These are phyloP conservation scores for Coriaria nepalensis DNA, from an alignment of 306 rosid species.

Conservation along the genomic window DNA sequence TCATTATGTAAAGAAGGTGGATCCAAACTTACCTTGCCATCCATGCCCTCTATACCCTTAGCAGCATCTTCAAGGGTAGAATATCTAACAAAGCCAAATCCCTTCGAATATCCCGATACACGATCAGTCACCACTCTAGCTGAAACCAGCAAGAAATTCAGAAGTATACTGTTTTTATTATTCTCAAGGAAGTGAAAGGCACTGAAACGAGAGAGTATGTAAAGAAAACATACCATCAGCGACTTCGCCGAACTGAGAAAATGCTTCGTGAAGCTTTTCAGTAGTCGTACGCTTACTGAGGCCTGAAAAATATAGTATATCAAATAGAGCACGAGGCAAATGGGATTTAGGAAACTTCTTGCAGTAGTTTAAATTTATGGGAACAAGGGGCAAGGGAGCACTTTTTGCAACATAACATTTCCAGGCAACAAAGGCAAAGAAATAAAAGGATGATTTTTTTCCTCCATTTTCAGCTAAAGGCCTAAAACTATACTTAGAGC, in stretches of 20 bases:
- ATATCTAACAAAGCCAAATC: conserved; percentile 85
- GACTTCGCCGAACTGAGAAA: conserved; percentile 77
- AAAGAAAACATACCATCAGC: conserved; percentile 39
- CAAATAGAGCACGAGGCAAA: no score
- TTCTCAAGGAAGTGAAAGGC: neutral
- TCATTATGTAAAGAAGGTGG: neutral
- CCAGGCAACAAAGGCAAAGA: no score
- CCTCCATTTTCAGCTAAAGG: no score
- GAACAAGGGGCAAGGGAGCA: no score
- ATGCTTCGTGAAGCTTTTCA: conserved; percentile 53
- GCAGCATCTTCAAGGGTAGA: conserved; percentile 67
- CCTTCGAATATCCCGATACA: conserved; percentile 81
- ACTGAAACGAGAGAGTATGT: neutral
- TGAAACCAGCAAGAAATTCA: conserved; percentile 21
- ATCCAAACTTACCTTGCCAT: conserved; percentile 60
- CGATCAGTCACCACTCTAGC: conserved; percentile 90
- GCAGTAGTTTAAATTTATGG: no score
- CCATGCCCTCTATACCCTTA: conserved; percentile 92
- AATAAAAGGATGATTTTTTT: no score
- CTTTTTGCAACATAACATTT: no score
- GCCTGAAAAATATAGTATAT: conserved; percentile 69
- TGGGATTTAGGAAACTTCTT: no score
- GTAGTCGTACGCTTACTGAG: conserved; percentile 86
- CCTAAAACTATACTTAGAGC: no score
- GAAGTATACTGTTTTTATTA: neutral